Evolutionary conservation across 2,329 filamentous ascomycete species (phyloP).

Genomic region (Tolypocladium inflatum): DNA sequence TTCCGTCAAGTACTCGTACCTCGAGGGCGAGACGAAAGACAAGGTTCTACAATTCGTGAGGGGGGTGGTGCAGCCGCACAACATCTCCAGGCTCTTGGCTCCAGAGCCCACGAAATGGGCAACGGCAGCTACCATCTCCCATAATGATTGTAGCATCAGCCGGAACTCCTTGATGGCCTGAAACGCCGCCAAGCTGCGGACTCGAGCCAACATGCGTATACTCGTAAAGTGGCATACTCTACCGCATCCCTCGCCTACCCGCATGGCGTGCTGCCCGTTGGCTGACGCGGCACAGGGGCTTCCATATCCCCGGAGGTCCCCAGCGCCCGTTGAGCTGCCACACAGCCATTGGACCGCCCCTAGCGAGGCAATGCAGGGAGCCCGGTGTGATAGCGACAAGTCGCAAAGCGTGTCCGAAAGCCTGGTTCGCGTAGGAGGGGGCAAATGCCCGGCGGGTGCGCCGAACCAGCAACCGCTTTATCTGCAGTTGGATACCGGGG

Average conservation of each 20-base stretch:
- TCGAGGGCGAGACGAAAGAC: too few species aligned
- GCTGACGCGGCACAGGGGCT: too few species aligned
- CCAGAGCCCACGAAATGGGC: too few species aligned
- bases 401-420: background rate
- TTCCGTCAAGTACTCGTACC: too few species aligned
- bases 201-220: background rate
- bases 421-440: background rate
- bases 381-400: background rate
- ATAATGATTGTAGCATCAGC: too few species aligned
- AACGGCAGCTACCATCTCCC: rapidly evolving
- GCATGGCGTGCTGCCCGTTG: background rate
- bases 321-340: background rate
- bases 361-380: background rate
- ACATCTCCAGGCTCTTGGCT: too few species aligned
- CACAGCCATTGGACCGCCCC: background rate
- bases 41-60: too few species aligned
- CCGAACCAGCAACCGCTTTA: background rate
- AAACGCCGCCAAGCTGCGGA: too few species aligned
- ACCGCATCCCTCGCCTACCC: background rate
- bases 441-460: background rate
- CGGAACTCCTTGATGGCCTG: too few species aligned
- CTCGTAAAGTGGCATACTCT: background rate
- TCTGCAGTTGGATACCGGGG: background rate
- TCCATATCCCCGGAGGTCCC: too few species aligned
- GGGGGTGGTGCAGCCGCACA: too few species aligned